Percentiles rank a stretch among this genome's conserved stretches.
Conservation (phyloP, 2,329 filamentous ascomycete species). For the Xylaria sp. region DNA sequence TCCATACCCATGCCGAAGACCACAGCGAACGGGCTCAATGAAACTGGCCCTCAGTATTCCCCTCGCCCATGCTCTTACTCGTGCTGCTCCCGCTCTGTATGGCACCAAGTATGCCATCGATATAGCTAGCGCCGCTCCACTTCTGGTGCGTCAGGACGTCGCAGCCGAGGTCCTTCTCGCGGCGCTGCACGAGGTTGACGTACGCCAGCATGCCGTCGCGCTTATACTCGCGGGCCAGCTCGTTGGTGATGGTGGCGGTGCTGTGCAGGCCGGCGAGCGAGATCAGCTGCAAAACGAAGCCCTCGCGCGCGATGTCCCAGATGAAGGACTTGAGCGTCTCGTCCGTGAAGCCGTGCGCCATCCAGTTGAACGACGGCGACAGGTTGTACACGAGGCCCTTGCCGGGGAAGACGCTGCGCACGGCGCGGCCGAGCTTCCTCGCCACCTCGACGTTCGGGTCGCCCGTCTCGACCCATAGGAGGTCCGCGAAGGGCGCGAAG, state of each 20-base stretch:
- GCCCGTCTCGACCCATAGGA: conserved; percentile 96
- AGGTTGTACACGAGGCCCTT: conserved; percentile 98
- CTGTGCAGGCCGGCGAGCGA: conserved; percentile 70
- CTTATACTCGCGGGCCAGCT: conserved; percentile 83
- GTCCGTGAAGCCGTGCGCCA: conserved; percentile 88
- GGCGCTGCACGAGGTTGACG: conserved; percentile 87
- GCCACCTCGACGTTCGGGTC: conserved; percentile 84
- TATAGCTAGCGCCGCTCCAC: conserved; percentile 72
- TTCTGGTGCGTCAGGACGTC: conserved; percentile 97
- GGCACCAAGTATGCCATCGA: conserved; percentile 87
- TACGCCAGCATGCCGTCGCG: conserved; percentile 95
- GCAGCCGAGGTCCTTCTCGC: conserved; percentile 88
- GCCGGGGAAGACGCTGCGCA: conserved; percentile 70
- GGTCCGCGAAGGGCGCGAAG: conserved; percentile 90
- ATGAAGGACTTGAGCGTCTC: conserved; percentile 87
- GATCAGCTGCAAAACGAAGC: conserved; percentile 73
- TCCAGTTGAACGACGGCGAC: conserved; percentile 98
- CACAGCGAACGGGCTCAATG: conserved; percentile 20
- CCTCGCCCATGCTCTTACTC: conserved; percentile 90
- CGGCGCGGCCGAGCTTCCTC: conserved; percentile 74
- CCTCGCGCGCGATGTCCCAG: conserved; percentile 92
- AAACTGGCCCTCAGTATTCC: conserved; percentile 83
- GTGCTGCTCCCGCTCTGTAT: conserved; percentile 91
- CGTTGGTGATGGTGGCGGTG: conserved; percentile 67
- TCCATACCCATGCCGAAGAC: not conserved